Evolutionary conservation across 306 rosid genomes (phyloP).

Genomic region (Sphenostylis stenocarpa): DNA sequence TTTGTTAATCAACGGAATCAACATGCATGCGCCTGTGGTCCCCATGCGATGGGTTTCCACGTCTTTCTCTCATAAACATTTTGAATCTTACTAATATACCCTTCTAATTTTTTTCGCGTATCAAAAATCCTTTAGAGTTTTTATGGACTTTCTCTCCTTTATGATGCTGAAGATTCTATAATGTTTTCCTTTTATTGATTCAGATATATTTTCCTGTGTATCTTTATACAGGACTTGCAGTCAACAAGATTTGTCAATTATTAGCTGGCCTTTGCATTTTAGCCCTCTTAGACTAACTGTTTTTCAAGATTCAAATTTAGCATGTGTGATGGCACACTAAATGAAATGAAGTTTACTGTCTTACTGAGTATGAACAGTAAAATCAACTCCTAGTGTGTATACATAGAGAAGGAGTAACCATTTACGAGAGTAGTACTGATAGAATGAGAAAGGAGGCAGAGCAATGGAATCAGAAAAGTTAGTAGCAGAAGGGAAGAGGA

Average conservation of each 20-base stretch:
- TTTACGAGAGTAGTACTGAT: neutral
- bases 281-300: neutral
- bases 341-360: neutral
- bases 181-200: slow-evolving; percentile 26
- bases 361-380: neutral
- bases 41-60: no score
- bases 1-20: no score
- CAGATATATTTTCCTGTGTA: slow-evolving; percentile 1
- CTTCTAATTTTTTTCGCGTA: no score
- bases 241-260: neutral
- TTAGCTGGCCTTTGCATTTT: neutral
- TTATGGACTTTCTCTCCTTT: neutral
- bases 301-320: slow-evolving; percentile 15
- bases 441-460: neutral
- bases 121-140: neutral
- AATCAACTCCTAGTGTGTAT: neutral
- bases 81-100: no score
- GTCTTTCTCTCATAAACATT: no score
- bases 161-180: slow-evolving; percentile 20
- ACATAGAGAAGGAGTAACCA: neutral
- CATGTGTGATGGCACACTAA: neutral
- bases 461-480: neutral
- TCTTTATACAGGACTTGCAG: neutral
- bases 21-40: no score
- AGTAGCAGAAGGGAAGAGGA: neutral